phyloP scores from a whole-genome alignment of 1,139 yeast species.

The Sugiyamaella japonica region DNA sequence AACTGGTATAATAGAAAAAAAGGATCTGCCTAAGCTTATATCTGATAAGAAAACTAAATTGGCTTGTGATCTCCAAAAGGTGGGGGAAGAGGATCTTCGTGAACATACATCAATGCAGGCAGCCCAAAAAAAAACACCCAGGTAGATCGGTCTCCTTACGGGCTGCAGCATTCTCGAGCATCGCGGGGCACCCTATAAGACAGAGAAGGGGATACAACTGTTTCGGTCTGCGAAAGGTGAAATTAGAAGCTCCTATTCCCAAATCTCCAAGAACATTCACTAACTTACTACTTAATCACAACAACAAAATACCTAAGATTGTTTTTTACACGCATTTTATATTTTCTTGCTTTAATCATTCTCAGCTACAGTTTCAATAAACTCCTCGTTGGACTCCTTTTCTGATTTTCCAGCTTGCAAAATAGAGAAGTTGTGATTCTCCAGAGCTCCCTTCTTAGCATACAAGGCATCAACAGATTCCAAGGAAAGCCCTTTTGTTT shows the following conservation, averaged over 20 bases:
- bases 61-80: neutral
- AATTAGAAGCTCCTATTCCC: too few relatives aligned
- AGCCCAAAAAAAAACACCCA: neutral
- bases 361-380: conserved; percentile 5
- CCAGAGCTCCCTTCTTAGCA: conserved; percentile 21
- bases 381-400: conserved; percentile 4
- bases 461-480: conserved; percentile 48
- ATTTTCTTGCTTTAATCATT: neutral
- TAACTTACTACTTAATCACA: neutral
- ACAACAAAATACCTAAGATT: neutral
- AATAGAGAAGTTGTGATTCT: conserved; percentile 20
- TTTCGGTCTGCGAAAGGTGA: too few relatives aligned
- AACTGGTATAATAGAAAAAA: neutral
- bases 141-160: too few relatives aligned
- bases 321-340: neutral
- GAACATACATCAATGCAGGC: neutral
- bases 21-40: neutral
- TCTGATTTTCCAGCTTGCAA: conserved; percentile 5
- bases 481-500: conserved; percentile 43
- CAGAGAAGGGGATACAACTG: too few relatives aligned
- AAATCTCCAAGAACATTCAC: neutral
- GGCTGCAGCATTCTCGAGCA: too few relatives aligned
- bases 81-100: neutral
- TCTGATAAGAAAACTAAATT: neutral
- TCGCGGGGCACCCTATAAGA: too few relatives aligned